Base-by-base conservation (phyloP, 768 basidiomycete species). In the Sistotremastrum niveocremeum region DNA sequence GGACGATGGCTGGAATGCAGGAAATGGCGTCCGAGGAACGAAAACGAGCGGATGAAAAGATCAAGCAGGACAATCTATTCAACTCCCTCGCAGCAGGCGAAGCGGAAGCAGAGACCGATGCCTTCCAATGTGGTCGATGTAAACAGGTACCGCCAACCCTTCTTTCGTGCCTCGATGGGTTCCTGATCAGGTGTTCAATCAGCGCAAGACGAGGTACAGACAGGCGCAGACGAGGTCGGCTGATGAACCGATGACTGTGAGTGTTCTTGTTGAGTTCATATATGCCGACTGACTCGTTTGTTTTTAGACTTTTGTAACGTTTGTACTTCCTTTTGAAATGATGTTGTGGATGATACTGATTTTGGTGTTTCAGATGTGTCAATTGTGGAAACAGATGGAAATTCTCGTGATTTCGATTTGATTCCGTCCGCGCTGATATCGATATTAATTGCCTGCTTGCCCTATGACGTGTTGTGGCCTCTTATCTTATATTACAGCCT, bases 151-250 rank as follows among this genome's bases (percentile, higher is more conserved):
- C 20, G 20, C 20, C 71, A 47, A 36, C 37, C 10, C 8, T 32
- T 32, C 9, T 32, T 46, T 37, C 41, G n/a, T 6, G 9, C 34
- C n/a, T 4, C 10, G 9, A 6, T 6, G 41, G n/a, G 31, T 35
- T 34, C 11, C 8, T 46, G 8, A 49, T 34, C 34, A 33, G n/a
- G n/a, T 44, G 32, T 42, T 33, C 6, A n/a, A 37, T 12, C 50
- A 84, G 81, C 68, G 84, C 56, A 88, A 90, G 66, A 87, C 88
- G 56, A 76, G 83, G 39, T 97, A 95, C 56, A 83, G 88, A 53
- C 91, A 98, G 68, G 88, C 89, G 55, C 95, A 99, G 61, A 99
- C 95, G 6, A 76, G 95, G 46, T 90, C 87, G 58, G 94, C 95
- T 6, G 95, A 98, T 66, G 95, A 97, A 65, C 93, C 94, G 28